Evolutionary conservation across 306 rosid species (phyloP), one percentile per base, ranked within the genome.

Genomic region (Vigna nakashimae): DNA sequence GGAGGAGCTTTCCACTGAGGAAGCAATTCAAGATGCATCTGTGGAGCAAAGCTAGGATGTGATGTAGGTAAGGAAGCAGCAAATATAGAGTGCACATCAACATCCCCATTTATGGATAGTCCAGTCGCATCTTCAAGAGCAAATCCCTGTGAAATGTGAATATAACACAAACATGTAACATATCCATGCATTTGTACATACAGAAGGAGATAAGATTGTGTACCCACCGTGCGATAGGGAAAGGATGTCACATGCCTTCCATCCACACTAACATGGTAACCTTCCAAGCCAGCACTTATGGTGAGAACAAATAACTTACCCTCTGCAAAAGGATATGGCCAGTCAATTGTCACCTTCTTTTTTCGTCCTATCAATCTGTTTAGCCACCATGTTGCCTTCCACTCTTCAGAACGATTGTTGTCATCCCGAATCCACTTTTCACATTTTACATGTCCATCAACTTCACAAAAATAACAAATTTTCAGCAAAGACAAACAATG

Each of bases 41-140:
- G 96, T 0, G 92, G 96, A 17, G 91, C 90, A 79, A 91, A 92
- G 80, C 99, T 95, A 43, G 99, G 97, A 85, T 95, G 97, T 71
- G 97, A 88, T 46, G 96, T 81, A 60, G 99, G 92, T 50, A 92
- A 82, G 22, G 98, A 92, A 68, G 97, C 98, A 45, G 96, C 92
- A 76, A 83, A 88, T 59, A 95, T 79, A 52, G 95, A 90, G 65
- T 89, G 90, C 88, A 95, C 96, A 69, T 92, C 98, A 52, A 95
- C 78, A 9, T 89, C 99, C 20, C 99, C 99, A 52, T 89, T 91
- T 65, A 95, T 83, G 50, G 74, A 89, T 62, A 92, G 85, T 67
- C 99, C 99, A 15, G 99, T 95, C 56, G 99, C 96, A 75, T 95
- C 99, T 77, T 95, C 99, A 26, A 95, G 93, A 81, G 93, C 92